Evolutionary conservation across 2,329 filamentous ascomycete genomes (phyloP).

Genomic region (Plenodomus lindquistii): DNA sequence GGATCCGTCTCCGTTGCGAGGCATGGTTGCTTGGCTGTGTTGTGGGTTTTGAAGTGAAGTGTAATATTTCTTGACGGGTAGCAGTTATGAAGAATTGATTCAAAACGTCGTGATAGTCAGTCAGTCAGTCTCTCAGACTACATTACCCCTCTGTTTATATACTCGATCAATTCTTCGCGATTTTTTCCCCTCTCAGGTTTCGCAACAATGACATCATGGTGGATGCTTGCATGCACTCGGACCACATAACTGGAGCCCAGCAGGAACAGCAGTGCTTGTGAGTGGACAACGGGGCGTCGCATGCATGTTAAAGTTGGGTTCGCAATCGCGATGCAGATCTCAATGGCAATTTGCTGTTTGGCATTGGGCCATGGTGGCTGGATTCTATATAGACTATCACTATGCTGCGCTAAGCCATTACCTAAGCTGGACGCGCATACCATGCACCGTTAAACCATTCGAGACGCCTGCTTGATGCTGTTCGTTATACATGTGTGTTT

Average conservation of each 20-base stretch:
- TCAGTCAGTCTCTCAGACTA: no score
- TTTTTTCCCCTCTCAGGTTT: no score
- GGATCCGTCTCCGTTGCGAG: constrained; percentile 47
- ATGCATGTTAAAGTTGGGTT: neutral
- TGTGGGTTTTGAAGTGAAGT: neutral
- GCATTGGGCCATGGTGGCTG: neutral
- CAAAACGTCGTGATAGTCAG: no score
- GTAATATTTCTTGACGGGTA: neutral
- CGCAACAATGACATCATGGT: neutral
- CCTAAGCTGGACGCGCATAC: neutral
- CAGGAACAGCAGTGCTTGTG: neutral
- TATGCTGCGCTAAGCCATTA: neutral
- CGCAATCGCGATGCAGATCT: neutral
- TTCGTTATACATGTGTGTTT: neutral
- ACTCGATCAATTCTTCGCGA: no score
- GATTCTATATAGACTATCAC: neutral
- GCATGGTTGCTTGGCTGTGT: constrained; percentile 36
- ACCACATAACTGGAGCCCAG: neutral
- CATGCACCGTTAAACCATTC: neutral
- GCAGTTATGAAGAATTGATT: no score
- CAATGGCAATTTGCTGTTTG: neutral
- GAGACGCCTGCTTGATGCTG: neutral
- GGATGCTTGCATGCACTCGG: neutral
- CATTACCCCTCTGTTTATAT: no score
- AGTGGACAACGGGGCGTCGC: neutral